Evolutionary conservation across 1,284 basidiomycete species (phyloP), one percentile per base, ranked within the genome.

Genomic region (Leccinum glutinopallens): DNA sequence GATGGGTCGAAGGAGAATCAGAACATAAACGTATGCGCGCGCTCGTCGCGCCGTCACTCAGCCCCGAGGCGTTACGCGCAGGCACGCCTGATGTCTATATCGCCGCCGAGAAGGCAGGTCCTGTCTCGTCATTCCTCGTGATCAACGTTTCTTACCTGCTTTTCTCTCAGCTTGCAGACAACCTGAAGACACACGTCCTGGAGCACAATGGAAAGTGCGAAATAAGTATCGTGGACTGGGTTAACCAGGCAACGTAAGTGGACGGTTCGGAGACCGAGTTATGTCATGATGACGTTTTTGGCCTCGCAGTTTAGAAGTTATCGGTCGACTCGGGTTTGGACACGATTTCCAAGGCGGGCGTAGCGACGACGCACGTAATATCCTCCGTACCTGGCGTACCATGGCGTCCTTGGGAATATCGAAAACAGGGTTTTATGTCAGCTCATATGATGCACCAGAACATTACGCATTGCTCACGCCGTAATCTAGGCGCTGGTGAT

Each of bases 1-100:
- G 62, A 4, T 65, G 63, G 64, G 63, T 65, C 22, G 64, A 65
- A 39, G 62, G 64, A 15, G 64, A 64, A 55, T 65, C 62, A 12
- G 64, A 59, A 5, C 62, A 65, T 12, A 65, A 59, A 29, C 64
- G 64, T 13, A 65, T 65, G 63, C 63, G 63, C 15, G 57, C 64
- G 25, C 64, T 64, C 35, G 57, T 64, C 5, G 63, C 51, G 7
- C 62, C 63, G 7, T 35, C 63, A 10, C 63, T 65, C 10, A 29
- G 62, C 19, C 63, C 63, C 2, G 63, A 65, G 25, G 62, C 62
- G n/a, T 55, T 65, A 35, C 63, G 63, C 3, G 19, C 49, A 7
- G 62, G 63, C 12, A 65, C 63, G 4, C 56, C 56, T 1, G 62
- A 64, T 29, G 63, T 64, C 25, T 65, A 59, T 15, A 46, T 65